Percentiles rank a stretch among this genome's conserved stretches.
Evolutionary conservation across 1,139 yeast genomes (phyloP).

Genomic region (Hansenula sp.): DNA sequence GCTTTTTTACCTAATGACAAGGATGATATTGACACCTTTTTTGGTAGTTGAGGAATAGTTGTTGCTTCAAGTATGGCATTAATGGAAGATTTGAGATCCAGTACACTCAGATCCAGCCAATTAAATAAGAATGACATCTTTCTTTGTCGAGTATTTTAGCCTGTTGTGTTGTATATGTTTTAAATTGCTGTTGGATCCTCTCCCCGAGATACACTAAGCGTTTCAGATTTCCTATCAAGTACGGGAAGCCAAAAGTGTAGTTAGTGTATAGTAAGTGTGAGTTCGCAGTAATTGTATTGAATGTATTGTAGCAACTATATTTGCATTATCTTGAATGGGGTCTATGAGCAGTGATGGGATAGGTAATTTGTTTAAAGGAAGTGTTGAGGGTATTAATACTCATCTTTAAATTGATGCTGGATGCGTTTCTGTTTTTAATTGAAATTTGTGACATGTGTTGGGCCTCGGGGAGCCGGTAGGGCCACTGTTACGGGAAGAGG

Average conservation of each 20-base stretch:
- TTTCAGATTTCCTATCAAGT: too few relatives aligned
- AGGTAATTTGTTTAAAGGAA: too few relatives aligned
- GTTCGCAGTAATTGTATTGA: too few relatives aligned
- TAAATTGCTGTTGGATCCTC: not conserved
- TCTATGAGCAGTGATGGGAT: too few relatives aligned
- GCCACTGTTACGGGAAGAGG: too few relatives aligned
- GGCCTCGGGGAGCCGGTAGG: too few relatives aligned
- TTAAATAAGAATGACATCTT: slow-evolving; percentile 22
- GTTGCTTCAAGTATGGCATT: slow-evolving; percentile 10
- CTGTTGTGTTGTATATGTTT: not conserved
- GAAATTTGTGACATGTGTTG: not conserved
- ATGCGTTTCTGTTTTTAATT: not conserved
- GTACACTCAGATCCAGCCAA: slow-evolving; percentile 17
- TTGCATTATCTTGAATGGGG: not conserved
- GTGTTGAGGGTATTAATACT: too few relatives aligned
- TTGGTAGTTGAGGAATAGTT: slow-evolving; percentile 15
- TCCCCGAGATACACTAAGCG: not conserved
- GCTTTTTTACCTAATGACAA: slow-evolving; percentile 12
- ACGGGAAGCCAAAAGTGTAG: too few relatives aligned
- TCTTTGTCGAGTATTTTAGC: not conserved
- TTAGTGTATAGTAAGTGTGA: too few relatives aligned
- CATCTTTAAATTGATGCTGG: not conserved
- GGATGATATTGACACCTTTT: slow-evolving; percentile 11
- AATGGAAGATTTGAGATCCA: slow-evolving; percentile 15
- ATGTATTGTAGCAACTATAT: slow-evolving; percentile 1